phyloP scores from a whole-genome alignment of 1,139 yeast species.

The Saccharomyces hybrid region DNA sequence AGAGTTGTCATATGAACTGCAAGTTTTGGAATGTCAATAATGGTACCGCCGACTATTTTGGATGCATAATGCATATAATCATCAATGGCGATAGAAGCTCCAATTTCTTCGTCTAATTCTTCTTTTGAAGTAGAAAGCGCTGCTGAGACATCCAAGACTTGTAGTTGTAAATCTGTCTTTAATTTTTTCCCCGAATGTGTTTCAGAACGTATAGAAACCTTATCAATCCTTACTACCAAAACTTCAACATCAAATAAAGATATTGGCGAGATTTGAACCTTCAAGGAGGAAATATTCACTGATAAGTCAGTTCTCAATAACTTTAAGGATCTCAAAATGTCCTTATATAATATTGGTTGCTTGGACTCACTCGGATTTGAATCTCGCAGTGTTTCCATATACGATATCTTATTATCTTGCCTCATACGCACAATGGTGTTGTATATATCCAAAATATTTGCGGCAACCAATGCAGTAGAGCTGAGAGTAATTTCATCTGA shows the following conservation, averaged over 20 bases:
- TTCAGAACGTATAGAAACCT: conserved; percentile 52
- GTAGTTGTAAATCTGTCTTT: conserved; percentile 42
- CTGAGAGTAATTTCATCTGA: conserved; percentile 54
- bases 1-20: conserved; percentile 68
- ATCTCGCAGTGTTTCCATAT: conserved; percentile 51
- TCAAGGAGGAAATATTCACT: conserved; percentile 47
- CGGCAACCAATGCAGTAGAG: conserved; percentile 77
- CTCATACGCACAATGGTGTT: conserved; percentile 64
- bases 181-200: conserved; percentile 40
- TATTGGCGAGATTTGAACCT: conserved; percentile 68
- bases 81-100: conserved; percentile 41
- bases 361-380: conserved; percentile 22
- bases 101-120: conserved; percentile 41
- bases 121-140: conserved; percentile 51
- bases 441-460: conserved; percentile 70
- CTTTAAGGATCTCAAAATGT: conserved; percentile 23
- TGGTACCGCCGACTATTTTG: conserved; percentile 68
- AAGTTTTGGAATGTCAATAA: conserved; percentile 72
- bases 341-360: conserved; percentile 15
- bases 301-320: conserved; percentile 51
- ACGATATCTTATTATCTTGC: conserved; percentile 64
- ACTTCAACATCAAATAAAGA: conserved; percentile 70
- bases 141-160: conserved; percentile 54
- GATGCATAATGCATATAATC: conserved; percentile 51
- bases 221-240: conserved; percentile 53